Percentiles rank a stretch among this genome's conserved stretches.
Conservation (phyloP, 2,329 filamentous ascomycete genomes). For the Arthrobotrys iridis region DNA sequence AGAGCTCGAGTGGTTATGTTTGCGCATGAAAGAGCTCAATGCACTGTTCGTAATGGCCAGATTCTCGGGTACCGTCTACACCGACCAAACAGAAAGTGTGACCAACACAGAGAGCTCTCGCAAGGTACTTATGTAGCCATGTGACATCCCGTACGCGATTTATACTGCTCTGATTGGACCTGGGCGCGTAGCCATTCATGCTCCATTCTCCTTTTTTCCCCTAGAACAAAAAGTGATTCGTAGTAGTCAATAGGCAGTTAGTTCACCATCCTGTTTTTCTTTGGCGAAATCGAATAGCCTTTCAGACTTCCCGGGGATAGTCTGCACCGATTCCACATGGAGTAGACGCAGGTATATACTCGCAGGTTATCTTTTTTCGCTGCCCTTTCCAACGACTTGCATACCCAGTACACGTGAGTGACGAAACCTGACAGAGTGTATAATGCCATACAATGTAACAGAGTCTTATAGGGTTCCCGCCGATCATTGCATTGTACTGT, state of each 20-base stretch:
- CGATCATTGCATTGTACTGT: neutral
- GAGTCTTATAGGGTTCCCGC: neutral
- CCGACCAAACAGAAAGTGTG: neutral
- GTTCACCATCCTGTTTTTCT: neutral
- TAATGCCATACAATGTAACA: neutral
- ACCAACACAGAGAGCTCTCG: neutral
- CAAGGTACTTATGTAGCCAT: neutral
- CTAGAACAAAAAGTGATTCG: neutral
- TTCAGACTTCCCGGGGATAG: no score
- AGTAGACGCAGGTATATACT: no score
- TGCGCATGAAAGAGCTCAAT: slow-evolving; percentile 20
- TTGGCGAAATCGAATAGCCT: slow-evolving; percentile 24
- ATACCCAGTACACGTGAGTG: neutral
- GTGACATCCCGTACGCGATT: slow-evolving; percentile 12
- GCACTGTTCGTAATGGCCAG: neutral
- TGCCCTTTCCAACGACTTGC: neutral
- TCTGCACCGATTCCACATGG: no score
- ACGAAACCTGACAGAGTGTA: neutral
- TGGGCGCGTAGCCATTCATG: slow-evolving; percentile 23
- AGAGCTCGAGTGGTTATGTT: neutral
- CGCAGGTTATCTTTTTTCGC: neutral
- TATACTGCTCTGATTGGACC: slow-evolving; percentile 12
- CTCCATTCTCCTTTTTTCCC: slow-evolving; percentile 1
- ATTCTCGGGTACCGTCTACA: slow-evolving; percentile 11
- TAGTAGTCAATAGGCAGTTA: neutral